A percentile compares a stretch with the other conserved stretches of the same genome.
Conservation (phyloP, 2,329 filamentous ascomycete species). For the Sarocladiaceae sp. region DNA sequence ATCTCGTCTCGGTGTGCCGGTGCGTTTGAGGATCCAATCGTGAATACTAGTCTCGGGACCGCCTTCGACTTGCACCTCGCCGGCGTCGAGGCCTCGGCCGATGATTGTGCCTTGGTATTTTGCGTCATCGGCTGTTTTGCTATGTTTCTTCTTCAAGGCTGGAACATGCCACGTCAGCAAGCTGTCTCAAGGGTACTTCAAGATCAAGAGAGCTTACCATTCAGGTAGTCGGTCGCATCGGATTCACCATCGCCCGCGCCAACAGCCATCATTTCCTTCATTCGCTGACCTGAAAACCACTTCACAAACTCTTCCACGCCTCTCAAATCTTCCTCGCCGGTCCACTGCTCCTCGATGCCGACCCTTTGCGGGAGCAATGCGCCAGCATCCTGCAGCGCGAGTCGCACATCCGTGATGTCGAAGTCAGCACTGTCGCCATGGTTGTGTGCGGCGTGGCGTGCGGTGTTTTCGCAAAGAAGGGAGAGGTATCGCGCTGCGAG, state of each 20-base stretch:
- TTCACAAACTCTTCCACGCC: constrained; percentile 74
- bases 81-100: constrained; percentile 64
- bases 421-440: constrained; percentile 49
- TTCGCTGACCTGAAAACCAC: constrained; percentile 72
- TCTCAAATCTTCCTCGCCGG: constrained; percentile 69
- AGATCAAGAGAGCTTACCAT: constrained; percentile 40
- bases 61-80: constrained; percentile 73
- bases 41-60: constrained; percentile 40
- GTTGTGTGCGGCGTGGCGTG: constrained; percentile 65
- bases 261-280: constrained; percentile 76
- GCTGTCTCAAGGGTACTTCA: constrained; percentile 32
- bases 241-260: constrained; percentile 66
- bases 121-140: constrained; percentile 81
- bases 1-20: constrained; percentile 11
- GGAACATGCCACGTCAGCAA: not conserved
- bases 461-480: constrained; percentile 68
- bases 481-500: constrained; percentile 77
- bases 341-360: constrained; percentile 65
- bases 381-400: constrained; percentile 79
- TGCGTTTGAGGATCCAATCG: constrained; percentile 32
- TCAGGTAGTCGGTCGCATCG: constrained; percentile 66
- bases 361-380: constrained; percentile 65
- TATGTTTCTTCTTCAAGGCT: constrained; percentile 90
- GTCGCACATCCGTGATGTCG: constrained; percentile 69
- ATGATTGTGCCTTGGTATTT: constrained; percentile 82